These are phyloP conservation scores for Peronosclerospora sorghi DNA, from an alignment of 352 stramenopile genomes.

Conservation along the genomic window DNA sequence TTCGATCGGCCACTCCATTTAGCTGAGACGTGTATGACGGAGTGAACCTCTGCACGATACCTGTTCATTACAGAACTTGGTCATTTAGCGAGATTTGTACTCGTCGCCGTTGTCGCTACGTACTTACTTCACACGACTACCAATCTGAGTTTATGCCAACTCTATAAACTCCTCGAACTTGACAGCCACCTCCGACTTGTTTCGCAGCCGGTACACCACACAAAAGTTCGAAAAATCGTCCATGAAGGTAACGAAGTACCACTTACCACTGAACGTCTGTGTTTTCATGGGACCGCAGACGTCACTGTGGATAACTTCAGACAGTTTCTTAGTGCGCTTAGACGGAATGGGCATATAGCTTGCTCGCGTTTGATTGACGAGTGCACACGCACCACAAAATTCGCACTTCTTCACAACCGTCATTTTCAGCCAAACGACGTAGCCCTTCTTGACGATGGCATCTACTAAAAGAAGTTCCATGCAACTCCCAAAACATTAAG, in stretches of 20 bases:
- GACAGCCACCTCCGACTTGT: no score
- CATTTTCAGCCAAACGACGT: neutral
- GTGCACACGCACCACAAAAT: neutral
- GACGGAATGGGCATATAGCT: neutral
- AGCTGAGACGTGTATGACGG: constrained; percentile 5
- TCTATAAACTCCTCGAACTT: constrained; percentile 3
- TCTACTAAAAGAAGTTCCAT: no score
- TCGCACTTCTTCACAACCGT: neutral
- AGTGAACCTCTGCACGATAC: constrained; percentile 11
- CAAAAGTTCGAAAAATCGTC: neutral
- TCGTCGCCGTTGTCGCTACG: constrained; percentile 4
- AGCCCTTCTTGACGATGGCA: no score
- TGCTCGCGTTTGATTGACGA: neutral
- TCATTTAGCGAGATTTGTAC: constrained; percentile 3
- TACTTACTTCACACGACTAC: neutral
- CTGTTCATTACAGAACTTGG: constrained; percentile 1
- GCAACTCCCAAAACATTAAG: no score
- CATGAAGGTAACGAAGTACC: neutral
- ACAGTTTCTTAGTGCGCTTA: neutral
- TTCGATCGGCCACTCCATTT: constrained; percentile 7
- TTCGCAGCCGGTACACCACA: neutral
- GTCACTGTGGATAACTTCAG: no score
- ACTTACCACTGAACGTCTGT: neutral
- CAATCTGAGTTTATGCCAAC: constrained; percentile 7
- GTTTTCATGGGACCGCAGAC: no score